These are phyloP conservation scores for Knufia fluminis DNA, from an alignment of 2,329 filamentous ascomycete genomes.

Conservation along the genomic window DNA sequence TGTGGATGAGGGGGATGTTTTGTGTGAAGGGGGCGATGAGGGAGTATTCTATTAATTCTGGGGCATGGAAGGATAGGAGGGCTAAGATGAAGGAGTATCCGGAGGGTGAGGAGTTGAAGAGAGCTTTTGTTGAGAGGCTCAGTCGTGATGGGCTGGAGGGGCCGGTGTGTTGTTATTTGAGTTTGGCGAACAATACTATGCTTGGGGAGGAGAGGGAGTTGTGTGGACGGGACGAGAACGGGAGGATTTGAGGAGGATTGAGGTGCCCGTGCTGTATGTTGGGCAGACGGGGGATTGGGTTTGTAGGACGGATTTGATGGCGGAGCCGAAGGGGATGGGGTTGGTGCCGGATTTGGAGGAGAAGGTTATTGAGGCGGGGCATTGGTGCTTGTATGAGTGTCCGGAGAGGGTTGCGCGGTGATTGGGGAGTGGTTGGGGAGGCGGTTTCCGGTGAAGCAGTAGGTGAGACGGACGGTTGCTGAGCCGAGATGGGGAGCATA, in stretches of 20 bases:
- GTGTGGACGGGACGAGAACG: background rate
- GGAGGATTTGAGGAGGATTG: conserved; percentile 4
- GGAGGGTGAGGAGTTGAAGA: background rate
- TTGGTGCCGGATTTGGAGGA: conserved; percentile 7
- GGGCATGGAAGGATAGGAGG: background rate
- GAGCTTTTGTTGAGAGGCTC: conserved; percentile 3
- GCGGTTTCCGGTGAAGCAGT: conserved; percentile 6
- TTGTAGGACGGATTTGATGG: conserved; percentile 11
- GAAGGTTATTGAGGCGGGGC: conserved; percentile 11
- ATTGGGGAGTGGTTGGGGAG: conserved; percentile 10
- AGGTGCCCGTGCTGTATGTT: conserved; percentile 10
- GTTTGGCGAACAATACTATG: conserved; percentile 8
- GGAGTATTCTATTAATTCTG: conserved; percentile 6
- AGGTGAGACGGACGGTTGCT: background rate
- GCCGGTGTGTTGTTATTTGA: conserved; percentile 8
- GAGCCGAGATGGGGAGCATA: too few species aligned
- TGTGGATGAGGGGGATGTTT: conserved; percentile 12
- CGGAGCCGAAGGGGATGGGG: conserved; percentile 4
- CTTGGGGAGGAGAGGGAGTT: conserved; percentile 3
- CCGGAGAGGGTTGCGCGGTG: conserved; percentile 1
- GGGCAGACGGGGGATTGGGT: conserved; percentile 13
- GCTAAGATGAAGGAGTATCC: conserved; percentile 9
- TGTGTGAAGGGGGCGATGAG: conserved; percentile 8
- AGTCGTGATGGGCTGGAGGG: conserved; percentile 8
- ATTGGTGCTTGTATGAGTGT: conserved; percentile 12